Evolutionary conservation across 208 protist species (phyloP), one percentile per base, ranked within the genome.

Genomic region (Naegleria fowleri): DNA sequence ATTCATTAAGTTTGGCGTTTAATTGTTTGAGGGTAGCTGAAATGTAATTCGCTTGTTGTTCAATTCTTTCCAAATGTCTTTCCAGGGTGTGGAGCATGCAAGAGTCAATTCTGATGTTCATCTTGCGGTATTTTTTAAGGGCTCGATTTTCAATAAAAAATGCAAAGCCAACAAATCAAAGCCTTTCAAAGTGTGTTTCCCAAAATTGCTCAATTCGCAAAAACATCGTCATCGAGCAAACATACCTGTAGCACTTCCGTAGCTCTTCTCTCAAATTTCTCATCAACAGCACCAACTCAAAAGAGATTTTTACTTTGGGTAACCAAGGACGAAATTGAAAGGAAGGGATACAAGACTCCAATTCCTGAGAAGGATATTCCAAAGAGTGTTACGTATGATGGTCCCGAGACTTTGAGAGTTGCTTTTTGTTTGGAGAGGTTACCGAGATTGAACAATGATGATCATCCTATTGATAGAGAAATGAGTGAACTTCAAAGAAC

Each of bases 381-480:
- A 89, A 39, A 89, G n/a, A 5, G 7, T 40, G n/a, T 40, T 7
- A 41, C 40, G 11, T 89, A 89, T 67, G 11, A 59, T 38, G 86
- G 86, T 55, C 86, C 86, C 13, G 86, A 89, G 39, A 89, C 11
- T 25, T 40, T 89, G 11, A 89, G 22, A 89, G 41, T 40, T n/a
- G 41, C 86, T n/a, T 89, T 51, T 89, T 19, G 39, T 55, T 67
- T 89, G 13, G 86, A 89, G 11, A 33, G 86, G 7, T 33, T n/a
- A 40, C 86, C 86, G 16, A 9, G 11, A 22, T 38, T 58, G 22
- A 5, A 4, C 16, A 39, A 33, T 41, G 25, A 25, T 67, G 9
- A 29, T 11, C 41, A 89, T 67, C 48, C 41, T 11, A 11, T 67
- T 6, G 48, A 89, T 11, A n/a, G 39, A 13, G 86, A 89, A 19